A percentile compares a stretch with the other conserved stretches of the same genome.
Conservation (phyloP, 345 rosid species). For the Sapria himalayana region DNA sequence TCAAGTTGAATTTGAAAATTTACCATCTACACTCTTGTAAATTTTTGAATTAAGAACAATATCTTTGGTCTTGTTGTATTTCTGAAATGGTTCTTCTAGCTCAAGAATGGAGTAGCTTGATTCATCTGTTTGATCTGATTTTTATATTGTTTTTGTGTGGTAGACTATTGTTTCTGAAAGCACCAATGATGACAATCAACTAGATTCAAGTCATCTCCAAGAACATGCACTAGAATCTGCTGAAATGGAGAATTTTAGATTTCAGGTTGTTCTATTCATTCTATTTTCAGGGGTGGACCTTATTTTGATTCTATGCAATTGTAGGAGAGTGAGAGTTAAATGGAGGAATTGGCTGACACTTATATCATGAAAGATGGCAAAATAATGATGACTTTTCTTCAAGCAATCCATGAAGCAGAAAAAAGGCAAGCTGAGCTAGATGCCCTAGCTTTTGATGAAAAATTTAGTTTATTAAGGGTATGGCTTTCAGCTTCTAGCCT, state of each 20-base stretch:
- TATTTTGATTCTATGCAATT: conserved; percentile 10
- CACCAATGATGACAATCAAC: background rate
- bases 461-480: conserved; percentile 58
- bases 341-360: conserved; percentile 34
- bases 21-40: too few species aligned
- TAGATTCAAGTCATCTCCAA: background rate
- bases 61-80: too few species aligned
- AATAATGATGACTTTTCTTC: conserved; percentile 54
- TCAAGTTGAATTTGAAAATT: too few species aligned
- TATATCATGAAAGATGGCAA: conserved; percentile 46
- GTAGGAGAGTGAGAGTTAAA: conserved; percentile 29
- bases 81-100: too few species aligned
- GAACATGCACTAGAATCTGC: too few species aligned
- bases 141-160: too few species aligned
- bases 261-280: too few species aligned
- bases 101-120: too few species aligned
- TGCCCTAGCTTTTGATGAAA: conserved; percentile 56
- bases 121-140: too few species aligned
- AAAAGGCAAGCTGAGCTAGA: conserved; percentile 75
- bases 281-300: too few species aligned
- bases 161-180: too few species aligned
- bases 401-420: conserved; percentile 87
- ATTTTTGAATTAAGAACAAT: too few species aligned
- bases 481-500: background rate
- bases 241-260: background rate